Evolutionary conservation across 108 stramenopile species (phyloP), one percentile per base, ranked within the genome.

Genomic region (Pseudonitzschia pungens): DNA sequence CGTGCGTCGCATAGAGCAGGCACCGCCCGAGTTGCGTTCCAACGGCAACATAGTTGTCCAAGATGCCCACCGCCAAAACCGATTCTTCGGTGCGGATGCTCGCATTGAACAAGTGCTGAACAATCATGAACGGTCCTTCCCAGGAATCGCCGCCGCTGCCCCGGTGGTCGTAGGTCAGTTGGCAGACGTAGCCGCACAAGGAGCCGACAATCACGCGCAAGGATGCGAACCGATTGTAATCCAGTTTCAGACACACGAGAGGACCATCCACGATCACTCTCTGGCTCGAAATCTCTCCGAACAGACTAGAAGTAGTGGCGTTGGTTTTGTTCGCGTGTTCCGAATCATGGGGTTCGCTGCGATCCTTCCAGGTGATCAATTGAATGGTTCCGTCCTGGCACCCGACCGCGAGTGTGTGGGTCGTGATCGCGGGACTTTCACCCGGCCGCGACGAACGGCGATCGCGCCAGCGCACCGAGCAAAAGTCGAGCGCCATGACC

Each of bases 361-460:
- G 28, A 50, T 31, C 40, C 20, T 65, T 63, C 76, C 68, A 82
- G 11, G 68, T 74, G 27, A 82, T 59, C 8, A 82, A 20, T 53
- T 58, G 75, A 64, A 85, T 76, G 10, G 81, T 82, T 6, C 84
- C 84, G 79, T 85, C 84, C 63, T 82, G 84, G 48, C 81, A 76
- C 4, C 68, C 78, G 24, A 81, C n/a, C 8, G 78, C 81, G 45
- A 85, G 56, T 4, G 60, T 68, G 65, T 65, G 63, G 28, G 28
- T 65, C 2, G 64, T 65, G 11, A 15, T 32, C 53, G 53, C 15
- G 14, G 52, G 8, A 7, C 14, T 50, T 28, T 6, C 41, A 11
- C 26, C 54, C 53, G 22, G 10, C 42, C 57, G 6, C 57, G 29
- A 6, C 21, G 0, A 4, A 18, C 10, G 14, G 18, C 18, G 45